Base-by-base conservation (phyloP, 23 red algal genomes). In the Chondrus crispus region DNA sequence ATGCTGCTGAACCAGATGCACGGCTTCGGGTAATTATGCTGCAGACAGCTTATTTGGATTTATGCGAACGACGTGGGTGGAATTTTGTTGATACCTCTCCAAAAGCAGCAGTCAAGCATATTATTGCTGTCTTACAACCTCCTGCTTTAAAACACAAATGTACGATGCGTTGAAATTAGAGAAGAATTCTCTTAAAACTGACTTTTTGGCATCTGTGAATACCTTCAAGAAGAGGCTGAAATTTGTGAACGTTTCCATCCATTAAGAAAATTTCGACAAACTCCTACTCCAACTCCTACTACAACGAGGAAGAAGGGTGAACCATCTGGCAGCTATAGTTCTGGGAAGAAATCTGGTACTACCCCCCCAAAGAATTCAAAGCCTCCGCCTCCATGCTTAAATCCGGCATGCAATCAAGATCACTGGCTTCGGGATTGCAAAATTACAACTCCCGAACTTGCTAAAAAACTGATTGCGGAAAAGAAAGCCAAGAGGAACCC, bases 41-140 rank as follows among this genome's bases (percentile, higher is more conserved):
- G 37, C 38, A 24, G 26, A 38, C 71, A 77, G 26, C 71, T 26
- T 77, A 77, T 37, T 1, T 77, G 29, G 71, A 77, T 26, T 37
- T 77, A 39, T 77, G 1, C 44, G 71, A 77, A 48, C 26, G 38
- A 0, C 71, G 71, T 0, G 71, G 71, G 24, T 77, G 71, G 71
- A 77, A 38, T 37, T 77, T 77, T 38, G 71, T 77, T 37, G 71
- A 77, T 39, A 77, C 32, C 28, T 9, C 71, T 26, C 71, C 26
- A 46, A 1, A 77, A 48, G 71, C 71, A 24, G 71, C 71, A 35
- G 71, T 77, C 43, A 77, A 77, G 71, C 71, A 77, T 37, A 77
- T 2, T 38, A 2, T 77, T 42, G 32, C 71, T 47, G 12, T 77
- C 24, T 77, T 77, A 38, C 71, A 77, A 37, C 71, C 26, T 77